A percentile compares a stretch with the other conserved stretches of the same genome.
Conservation (phyloP, 2,329 filamentous ascomycete genomes). For the Ambrosiella cleistominuta region DNA sequence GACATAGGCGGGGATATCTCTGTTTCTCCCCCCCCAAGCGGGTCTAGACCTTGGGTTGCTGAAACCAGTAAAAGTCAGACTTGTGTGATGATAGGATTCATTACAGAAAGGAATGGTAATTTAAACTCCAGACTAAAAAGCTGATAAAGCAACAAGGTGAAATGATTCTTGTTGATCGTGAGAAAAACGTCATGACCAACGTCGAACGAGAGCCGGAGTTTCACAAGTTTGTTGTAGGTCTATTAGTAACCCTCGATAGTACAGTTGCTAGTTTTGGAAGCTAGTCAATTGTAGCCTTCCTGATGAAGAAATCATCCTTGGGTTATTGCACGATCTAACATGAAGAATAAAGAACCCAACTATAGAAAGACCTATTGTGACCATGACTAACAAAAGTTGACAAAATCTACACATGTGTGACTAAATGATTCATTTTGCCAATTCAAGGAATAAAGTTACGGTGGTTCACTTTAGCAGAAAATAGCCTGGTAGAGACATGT, state of each 20-base stretch:
- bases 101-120: too few relatives aligned
- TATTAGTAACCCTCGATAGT: not conserved
- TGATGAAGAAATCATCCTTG: not conserved
- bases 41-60: too few relatives aligned
- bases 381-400: not conserved
- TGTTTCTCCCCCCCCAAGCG: too few relatives aligned
- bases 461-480: not conserved
- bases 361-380: not conserved
- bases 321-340: too few relatives aligned
- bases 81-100: too few relatives aligned
- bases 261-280: not conserved
- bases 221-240: not conserved
- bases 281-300: not conserved
- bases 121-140: too few relatives aligned
- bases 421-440: not conserved
- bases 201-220: too few relatives aligned
- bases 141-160: too few relatives aligned
- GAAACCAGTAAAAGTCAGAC: too few relatives aligned
- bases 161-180: too few relatives aligned
- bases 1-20: too few relatives aligned
- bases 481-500: constrained; percentile 2
- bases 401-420: not conserved
- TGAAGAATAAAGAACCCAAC: not conserved
- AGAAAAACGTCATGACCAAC: too few relatives aligned
- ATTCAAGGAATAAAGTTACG: not conserved